Base-by-base conservation (phyloP, 495 filamentous ascomycete genomes). In the Trichoderma asperelloides region DNA sequence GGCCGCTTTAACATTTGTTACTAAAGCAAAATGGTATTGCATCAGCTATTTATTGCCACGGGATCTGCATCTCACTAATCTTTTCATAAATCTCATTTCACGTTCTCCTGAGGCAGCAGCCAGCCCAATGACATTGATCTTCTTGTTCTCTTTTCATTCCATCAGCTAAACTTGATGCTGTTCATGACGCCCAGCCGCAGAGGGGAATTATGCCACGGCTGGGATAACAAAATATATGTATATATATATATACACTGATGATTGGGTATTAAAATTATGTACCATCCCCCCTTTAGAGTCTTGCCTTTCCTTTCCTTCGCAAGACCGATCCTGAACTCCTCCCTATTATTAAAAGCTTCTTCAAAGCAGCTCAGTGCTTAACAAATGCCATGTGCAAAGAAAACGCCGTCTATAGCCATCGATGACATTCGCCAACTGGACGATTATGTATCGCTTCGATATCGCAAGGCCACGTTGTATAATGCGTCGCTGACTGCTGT, bases 371-470 rank as follows among this genome's bases (percentile, higher is more conserved):
- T 60, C 55, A 30, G 27, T 28, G 55, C 11, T 60, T n/a, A 25
- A 28, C 55, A 27, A 8, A 30, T 60, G 21, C 47, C 47, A 21
- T 60, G 12, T 60, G 27, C 55, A 27, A 13, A 60, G 13, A 60
- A 28, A 55, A 30, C 16, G 27, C 27, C 55, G 27, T 60, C 55
- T 30, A 60, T 30, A 9, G 55, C 55, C 55, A 27, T 30, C 4
- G 23, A 60, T 60, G 18, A 6, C 8, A 60, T 25, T 68, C 30
- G 64, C 7, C 63, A 57, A 15, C 25, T 39, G 60, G 51, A 43
- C 55, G 41, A n/a, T 2, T 43, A 64, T 27, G 27, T 40, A 57
- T 62, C 63, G n/a, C 40, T 13, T 69, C 68, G 72, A 60, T 30
- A 60, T 30, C 25, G 11, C 55, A 28, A 60, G 15, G 27, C 27